Evolutionary conservation across 2,329 filamentous ascomycete species (phyloP).

Genomic region (Aphanocladium album): DNA sequence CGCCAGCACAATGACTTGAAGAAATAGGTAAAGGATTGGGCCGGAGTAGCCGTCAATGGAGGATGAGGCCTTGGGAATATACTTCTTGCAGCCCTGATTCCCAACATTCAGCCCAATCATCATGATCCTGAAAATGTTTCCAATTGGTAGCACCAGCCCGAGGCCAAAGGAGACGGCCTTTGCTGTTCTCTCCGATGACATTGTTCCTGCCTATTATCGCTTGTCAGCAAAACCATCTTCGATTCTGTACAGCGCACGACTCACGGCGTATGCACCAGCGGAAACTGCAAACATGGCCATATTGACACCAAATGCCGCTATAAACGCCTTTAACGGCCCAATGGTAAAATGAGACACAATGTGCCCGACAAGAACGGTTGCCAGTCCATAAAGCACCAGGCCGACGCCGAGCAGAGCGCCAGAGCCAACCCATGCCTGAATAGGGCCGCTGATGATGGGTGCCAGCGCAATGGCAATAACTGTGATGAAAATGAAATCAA

Average conservation of each 20-base stretch:
- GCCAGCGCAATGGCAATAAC: constrained; percentile 51
- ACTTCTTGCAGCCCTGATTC: constrained; percentile 63
- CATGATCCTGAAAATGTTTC: constrained; percentile 59
- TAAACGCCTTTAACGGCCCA: constrained; percentile 66
- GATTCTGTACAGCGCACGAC: not conserved
- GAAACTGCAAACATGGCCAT: constrained; percentile 52
- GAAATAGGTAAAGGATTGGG: constrained; percentile 70
- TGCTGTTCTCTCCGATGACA: constrained; percentile 9
- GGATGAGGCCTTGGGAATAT: constrained; percentile 58
- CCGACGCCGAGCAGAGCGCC: constrained; percentile 70
- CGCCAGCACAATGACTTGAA: constrained; percentile 67
- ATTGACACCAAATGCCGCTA: constrained; percentile 58
- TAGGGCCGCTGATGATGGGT: constrained; percentile 27
- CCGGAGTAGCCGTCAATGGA: constrained; percentile 71
- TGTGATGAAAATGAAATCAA: constrained; percentile 71
- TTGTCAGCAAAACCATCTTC: not conserved
- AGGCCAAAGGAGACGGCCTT: constrained; percentile 16
- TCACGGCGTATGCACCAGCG: not conserved
- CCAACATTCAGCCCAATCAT: constrained; percentile 75
- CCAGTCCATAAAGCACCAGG: constrained; percentile 70
- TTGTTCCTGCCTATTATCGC: not conserved
- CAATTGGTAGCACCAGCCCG: constrained; percentile 21
- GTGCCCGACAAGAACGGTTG: constrained; percentile 64
- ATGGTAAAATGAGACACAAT: constrained; percentile 58
- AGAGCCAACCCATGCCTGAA: constrained; percentile 56